Evolutionary conservation across 2,329 filamentous ascomycete genomes (phyloP), one percentile per base, ranked within the genome.

Genomic region (Chaetomium globosum): DNA sequence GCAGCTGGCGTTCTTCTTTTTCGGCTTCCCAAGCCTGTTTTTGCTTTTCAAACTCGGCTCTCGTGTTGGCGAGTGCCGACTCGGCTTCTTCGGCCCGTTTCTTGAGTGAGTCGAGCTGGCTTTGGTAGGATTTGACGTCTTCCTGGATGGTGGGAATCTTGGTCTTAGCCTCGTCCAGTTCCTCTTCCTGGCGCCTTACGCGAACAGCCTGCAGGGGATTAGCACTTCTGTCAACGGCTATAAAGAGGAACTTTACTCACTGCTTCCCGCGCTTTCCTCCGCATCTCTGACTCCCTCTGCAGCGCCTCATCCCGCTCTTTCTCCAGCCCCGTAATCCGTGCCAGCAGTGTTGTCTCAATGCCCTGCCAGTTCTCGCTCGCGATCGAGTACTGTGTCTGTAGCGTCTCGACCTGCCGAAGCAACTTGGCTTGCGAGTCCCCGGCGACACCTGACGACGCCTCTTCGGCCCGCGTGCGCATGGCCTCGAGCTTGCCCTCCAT

Each of bases 301-400:
- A 87, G 83, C 9, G 91, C 86, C 73, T 99, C 95, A 73, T 98
- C 93, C 63, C 92, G 87, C 76, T 99, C 96, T 74, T 90, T 95
- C 76, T 99, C 95, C 10, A 98, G 81, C 58, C 82, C 89, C 4
- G 88, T 84, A 12, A 95, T 84, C 64, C 93, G 87, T 26, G 91
- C 87, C 59, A 94, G 85, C 36, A 99, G 79, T 2, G 91, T 96
- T 10, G 90, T 87, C 77, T 99, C 94, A 67, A 99, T 96, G 0
- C 93, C 92, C 74, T 97, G 93, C 95, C 96, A 99, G 72, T 99
- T 99, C 74, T 96, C 92, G 71, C 92, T 95, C 1, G 95, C 95
- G 62, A 96, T 88, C 0, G 93, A 88, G 77, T 99, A 97, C 75
- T 99, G 96, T 7, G 91, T 95, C 77, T 99, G 95, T 46, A 99